Evolutionary conservation across 805 yeast genomes (phyloP).

Genomic region (Metschnikowia reukaufii): DNA sequence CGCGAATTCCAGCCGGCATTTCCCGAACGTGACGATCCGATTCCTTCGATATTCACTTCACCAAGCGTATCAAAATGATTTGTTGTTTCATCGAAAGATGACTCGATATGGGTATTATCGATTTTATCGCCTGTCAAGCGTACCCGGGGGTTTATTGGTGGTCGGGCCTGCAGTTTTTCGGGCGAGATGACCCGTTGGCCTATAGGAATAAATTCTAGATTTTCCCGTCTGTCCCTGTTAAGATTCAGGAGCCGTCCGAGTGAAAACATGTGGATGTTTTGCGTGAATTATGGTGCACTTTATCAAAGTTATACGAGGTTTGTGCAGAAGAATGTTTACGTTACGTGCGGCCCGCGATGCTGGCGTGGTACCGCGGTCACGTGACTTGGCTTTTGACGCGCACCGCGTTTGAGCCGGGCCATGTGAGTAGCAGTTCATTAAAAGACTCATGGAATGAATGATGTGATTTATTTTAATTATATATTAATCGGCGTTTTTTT

Average conservation of each 20-base stretch:
- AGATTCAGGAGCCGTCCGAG: slow-evolving; percentile 19
- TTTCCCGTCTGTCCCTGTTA: slow-evolving; percentile 19
- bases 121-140: slow-evolving; percentile 9
- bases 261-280: slow-evolving; percentile 15
- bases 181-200: slow-evolving; percentile 20
- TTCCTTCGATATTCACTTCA: background rate
- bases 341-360: background rate
- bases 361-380: slow-evolving; percentile 1
- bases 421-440: too few relatives aligned
- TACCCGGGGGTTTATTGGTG: slow-evolving; percentile 1
- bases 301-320: background rate
- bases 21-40: slow-evolving; percentile 2
- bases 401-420: too few relatives aligned
- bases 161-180: slow-evolving; percentile 2
- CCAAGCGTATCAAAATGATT: slow-evolving; percentile 9
- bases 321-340: slow-evolving; percentile 1
- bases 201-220: slow-evolving; percentile 28
- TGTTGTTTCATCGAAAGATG: slow-evolving; percentile 16
- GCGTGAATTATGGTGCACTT: background rate
- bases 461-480: too few relatives aligned
- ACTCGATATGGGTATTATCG: slow-evolving; percentile 13
- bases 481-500: background rate
- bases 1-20: slow-evolving; percentile 11
- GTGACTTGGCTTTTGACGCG: too few relatives aligned
- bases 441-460: background rate